phyloP scores from a whole-genome alignment of 495 filamentous ascomycete genomes.

The Aspergillus coremiiformis region DNA sequence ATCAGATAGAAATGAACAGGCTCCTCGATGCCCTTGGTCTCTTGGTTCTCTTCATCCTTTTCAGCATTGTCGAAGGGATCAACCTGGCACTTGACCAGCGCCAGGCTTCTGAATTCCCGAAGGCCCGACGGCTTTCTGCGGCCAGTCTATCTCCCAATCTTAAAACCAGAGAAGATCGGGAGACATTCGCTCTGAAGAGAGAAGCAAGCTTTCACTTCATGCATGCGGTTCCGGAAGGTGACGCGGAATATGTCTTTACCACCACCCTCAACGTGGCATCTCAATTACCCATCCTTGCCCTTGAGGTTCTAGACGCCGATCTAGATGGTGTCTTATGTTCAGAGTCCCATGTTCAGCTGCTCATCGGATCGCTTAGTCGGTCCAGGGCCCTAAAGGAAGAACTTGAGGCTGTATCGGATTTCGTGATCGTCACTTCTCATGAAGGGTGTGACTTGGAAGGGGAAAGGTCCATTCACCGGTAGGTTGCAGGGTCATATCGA shows the following conservation, averaged over 20 bases:
- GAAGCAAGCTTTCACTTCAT: constrained; percentile 5
- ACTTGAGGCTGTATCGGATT: constrained; percentile 6
- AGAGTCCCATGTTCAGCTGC: constrained; percentile 10
- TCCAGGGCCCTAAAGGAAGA: not conserved
- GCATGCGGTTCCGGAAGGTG: not conserved
- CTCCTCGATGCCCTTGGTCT: not conserved
- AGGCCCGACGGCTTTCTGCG: constrained; percentile 5
- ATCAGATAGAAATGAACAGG: constrained; percentile 1
- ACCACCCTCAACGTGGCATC: constrained; percentile 13
- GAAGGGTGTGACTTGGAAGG: constrained; percentile 22
- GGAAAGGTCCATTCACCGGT: constrained; percentile 20
- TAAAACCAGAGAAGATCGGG: not conserved
- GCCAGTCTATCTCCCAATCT: constrained; percentile 1
- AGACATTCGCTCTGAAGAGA: not conserved
- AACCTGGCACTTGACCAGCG: not conserved
- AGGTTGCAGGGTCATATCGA: not conserved
- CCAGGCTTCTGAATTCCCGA: not conserved
- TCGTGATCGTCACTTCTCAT: constrained; percentile 25
- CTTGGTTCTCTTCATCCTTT: not conserved
- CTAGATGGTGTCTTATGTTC: constrained; percentile 17
- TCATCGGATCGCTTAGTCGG: constrained; percentile 5
- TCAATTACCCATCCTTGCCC: constrained; percentile 15
- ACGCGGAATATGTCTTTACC: constrained; percentile 2
- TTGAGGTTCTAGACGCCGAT: constrained; percentile 22
- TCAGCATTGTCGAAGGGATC: not conserved